Percentiles rank a stretch among this genome's conserved stretches.
phyloP scores from a whole-genome alignment of 768 basidiomycete species.

The Lactifluus subvellereus region DNA sequence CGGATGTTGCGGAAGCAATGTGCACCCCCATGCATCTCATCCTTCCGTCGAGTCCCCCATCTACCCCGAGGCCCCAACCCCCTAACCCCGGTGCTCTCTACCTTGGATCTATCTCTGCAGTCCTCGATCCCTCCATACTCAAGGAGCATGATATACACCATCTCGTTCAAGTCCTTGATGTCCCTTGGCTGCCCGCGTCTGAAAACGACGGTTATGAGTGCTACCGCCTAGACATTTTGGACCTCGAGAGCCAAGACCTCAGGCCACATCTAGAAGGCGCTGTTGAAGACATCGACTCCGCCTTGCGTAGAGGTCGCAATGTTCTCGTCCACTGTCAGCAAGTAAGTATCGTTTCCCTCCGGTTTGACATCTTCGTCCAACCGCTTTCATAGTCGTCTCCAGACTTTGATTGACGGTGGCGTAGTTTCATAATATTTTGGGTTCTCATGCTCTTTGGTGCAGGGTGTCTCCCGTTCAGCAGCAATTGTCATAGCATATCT shows the following conservation, averaged over 20 bases:
- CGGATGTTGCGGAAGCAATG: slow-evolving; percentile 77
- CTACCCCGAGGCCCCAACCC: slow-evolving; percentile 25
- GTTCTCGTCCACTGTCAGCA: slow-evolving; percentile 81
- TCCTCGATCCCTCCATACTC: slow-evolving; percentile 50
- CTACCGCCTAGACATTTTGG: slow-evolving; percentile 64
- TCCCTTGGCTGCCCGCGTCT: slow-evolving; percentile 49
- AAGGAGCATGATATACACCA: slow-evolving; percentile 46
- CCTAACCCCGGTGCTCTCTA: slow-evolving; percentile 49
- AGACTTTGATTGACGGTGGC: slow-evolving; percentile 12
- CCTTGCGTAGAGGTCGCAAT: slow-evolving; percentile 53
- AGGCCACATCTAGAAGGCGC: slow-evolving; percentile 62
- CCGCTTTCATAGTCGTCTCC: slow-evolving; percentile 8
- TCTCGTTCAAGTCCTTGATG: slow-evolving; percentile 63
- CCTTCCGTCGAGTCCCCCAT: slow-evolving; percentile 34
- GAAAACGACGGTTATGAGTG: slow-evolving; percentile 38
- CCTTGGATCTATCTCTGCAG: slow-evolving; percentile 60
- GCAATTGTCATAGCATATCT: slow-evolving; percentile 79
- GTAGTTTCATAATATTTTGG: not conserved
- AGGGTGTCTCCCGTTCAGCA: slow-evolving; percentile 76
- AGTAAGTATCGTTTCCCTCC: slow-evolving; percentile 38
- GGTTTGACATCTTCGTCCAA: slow-evolving; percentile 1
- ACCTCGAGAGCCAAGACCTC: slow-evolving; percentile 55
- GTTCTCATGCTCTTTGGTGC: slow-evolving; percentile 5
- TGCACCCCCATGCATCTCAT: slow-evolving; percentile 82
- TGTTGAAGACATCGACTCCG: slow-evolving; percentile 59